Percentiles rank a stretch among this genome's conserved stretches.
Evolutionary conservation across 2,329 filamentous ascomycete species (phyloP).

Genomic region (Fusarium haematococcum): DNA sequence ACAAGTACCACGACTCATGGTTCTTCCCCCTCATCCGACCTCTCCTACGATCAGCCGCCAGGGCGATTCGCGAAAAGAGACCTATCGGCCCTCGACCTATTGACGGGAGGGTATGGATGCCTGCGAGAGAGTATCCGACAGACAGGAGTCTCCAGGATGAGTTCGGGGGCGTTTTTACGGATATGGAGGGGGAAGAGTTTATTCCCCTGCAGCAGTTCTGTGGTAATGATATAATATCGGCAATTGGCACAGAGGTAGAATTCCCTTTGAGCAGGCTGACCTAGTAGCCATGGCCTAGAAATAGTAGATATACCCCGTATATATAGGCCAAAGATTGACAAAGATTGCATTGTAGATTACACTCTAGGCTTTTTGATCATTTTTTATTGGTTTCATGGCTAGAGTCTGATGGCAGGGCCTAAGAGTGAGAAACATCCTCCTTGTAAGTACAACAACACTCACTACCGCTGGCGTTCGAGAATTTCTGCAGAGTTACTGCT

Average conservation of each 20-base stretch:
- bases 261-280: conserved; percentile 33
- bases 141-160: not conserved
- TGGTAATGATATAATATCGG: not conserved
- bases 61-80: not conserved
- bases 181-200: not conserved
- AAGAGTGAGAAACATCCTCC: not conserved
- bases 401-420: not conserved
- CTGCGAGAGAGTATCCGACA: conserved; percentile 12
- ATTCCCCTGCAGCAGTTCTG: conserved; percentile 11
- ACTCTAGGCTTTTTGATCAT: not conserved
- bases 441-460: not conserved
- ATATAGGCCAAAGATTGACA: not conserved
- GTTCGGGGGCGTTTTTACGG: conserved; percentile 25
- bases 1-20: conserved; percentile 35
- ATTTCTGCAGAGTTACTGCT: not conserved
- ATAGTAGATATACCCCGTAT: not conserved
- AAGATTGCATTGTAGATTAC: not conserved
- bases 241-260: not conserved
- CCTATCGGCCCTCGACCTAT: conserved; percentile 24
- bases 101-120: conserved; percentile 33
- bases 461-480: not conserved
- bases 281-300: not conserved
- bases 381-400: not conserved
- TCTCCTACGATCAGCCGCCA: conserved; percentile 8
- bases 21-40: conserved; percentile 29